Evolutionary conservation across 2,329 filamentous ascomycete genomes (phyloP), one percentile per base, ranked within the genome.

Genomic region (Samsoniella hepiali): DNA sequence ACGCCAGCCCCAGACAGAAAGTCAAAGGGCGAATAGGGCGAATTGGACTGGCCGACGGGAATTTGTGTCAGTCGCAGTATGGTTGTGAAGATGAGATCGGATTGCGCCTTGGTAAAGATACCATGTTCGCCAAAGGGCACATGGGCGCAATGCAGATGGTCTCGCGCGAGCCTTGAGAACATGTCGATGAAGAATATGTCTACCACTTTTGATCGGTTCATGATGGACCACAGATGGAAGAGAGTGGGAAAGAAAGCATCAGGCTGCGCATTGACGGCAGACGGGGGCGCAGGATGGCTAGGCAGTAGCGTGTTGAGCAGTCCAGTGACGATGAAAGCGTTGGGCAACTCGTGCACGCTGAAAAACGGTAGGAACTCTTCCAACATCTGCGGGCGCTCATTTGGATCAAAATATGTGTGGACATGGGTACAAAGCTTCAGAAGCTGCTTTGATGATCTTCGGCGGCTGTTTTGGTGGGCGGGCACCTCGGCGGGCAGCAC

Each of bases 181-280:
- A 97, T 84, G 75, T 99, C 95, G 67, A 98, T 85, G 71, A 96
- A 93, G 66, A 90, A 89, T 64, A 91, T 85, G 75, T 99, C 95
- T 65, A 95, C 90, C 3, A 88, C 84, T 75, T 91, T 95, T 1
- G 94, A 98, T 58, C 96, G 85, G 69, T 92, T 95, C 68, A 98
- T 88, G 49, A 98, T 82, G 1, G 93, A 95, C 95, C 95, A 99
- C 1, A 98, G 78, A 75, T 99, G 95, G 80, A 99, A 99, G 69
- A 97, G 89, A 0, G 94, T 97, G 3, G 95, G 95, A 42, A 98
- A 79, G 71, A 96, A 94, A 72, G 94, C 88, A 68, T 93, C 89
- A 1, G 95, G 94, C 69, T 93, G 88, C n/a, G 96, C 86, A 69
- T 93, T 86, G 38, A 82, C 81, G 69, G 90, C 86, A 36, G 87